phyloP scores from a whole-genome alignment of 768 basidiomycete genomes.

The Phallus indusiatus region DNA sequence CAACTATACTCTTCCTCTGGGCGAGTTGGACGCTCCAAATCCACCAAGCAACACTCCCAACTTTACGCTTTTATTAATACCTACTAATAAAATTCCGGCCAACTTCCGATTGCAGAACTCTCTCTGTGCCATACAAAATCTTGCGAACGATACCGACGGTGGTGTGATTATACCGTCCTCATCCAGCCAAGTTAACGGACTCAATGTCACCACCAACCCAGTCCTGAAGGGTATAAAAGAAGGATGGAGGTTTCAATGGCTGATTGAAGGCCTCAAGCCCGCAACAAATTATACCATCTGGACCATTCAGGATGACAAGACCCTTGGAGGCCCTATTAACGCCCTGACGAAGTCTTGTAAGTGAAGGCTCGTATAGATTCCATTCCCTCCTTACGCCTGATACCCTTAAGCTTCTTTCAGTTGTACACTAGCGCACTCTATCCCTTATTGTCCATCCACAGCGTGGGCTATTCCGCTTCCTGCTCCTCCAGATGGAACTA shows the following conservation, averaged over 20 bases:
- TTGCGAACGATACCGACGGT: slow-evolving; percentile 14
- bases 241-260: slow-evolving; percentile 65
- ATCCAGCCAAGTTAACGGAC: slow-evolving; percentile 16
- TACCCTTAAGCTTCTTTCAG: slow-evolving; percentile 45
- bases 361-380: slow-evolving; percentile 12
- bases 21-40: slow-evolving; percentile 37
- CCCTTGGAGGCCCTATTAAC: slow-evolving; percentile 58
- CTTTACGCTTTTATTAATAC: slow-evolving; percentile 46
- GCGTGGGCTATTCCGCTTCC: slow-evolving; percentile 65
- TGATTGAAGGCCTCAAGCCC: slow-evolving; percentile 47
- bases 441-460: slow-evolving; percentile 66
- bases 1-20: slow-evolving; percentile 63
- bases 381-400: neutral
- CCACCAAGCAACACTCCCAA: slow-evolving; percentile 36
- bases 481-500: slow-evolving; percentile 31
- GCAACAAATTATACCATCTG: slow-evolving; percentile 76
- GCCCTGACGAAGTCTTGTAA: slow-evolving; percentile 69
- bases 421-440: slow-evolving; percentile 59
- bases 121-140: slow-evolving; percentile 44
- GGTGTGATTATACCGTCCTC: slow-evolving; percentile 24
- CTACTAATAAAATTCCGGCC: slow-evolving; percentile 31
- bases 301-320: slow-evolving; percentile 43
- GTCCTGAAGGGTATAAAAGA: slow-evolving; percentile 44
- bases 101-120: slow-evolving; percentile 38
- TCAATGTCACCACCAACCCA: slow-evolving; percentile 29